Percentiles rank a stretch among this genome's conserved stretches.
These are phyloP conservation scores for Hypoxylon sp. DNA, from an alignment of 2,329 filamentous ascomycete genomes.

Conservation along the genomic window DNA sequence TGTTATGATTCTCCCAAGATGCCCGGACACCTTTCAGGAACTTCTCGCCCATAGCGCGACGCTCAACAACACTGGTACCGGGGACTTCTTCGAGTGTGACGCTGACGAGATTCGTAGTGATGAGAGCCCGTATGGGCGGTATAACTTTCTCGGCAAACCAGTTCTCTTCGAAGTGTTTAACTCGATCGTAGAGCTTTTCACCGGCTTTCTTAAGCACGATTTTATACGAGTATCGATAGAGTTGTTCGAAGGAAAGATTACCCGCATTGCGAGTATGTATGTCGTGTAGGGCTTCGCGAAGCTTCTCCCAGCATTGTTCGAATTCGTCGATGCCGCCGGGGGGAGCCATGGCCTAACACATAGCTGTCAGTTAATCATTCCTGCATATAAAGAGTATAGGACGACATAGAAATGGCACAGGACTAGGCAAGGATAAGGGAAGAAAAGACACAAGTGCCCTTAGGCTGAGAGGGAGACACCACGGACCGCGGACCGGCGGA, in stretches of 20 bases:
- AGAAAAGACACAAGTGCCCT: neutral
- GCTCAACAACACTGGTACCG: constrained; percentile 79
- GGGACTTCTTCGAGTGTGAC: constrained; percentile 69
- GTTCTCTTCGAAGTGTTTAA: constrained; percentile 82
- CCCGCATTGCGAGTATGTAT: constrained; percentile 96
- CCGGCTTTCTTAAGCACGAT: constrained; percentile 92
- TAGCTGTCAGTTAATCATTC: constrained; percentile 26
- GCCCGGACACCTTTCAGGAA: constrained; percentile 82
- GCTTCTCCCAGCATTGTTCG: constrained; percentile 83
- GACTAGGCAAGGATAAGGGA: neutral
- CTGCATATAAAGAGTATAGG: neutral
- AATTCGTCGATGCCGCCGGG: constrained; percentile 78
- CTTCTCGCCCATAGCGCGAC: constrained; percentile 82
- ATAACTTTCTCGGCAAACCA: constrained; percentile 85
- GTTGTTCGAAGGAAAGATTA: constrained; percentile 90
- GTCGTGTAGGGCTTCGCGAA: constrained; percentile 82
- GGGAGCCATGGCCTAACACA: constrained; percentile 47
- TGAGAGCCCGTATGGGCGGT: constrained; percentile 75
- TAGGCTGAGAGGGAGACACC: constrained; percentile 23
- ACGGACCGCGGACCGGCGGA: constrained; percentile 22
- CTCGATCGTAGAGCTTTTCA: constrained; percentile 81
- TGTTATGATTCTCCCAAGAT: constrained; percentile 89
- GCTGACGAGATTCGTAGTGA: constrained; percentile 75
- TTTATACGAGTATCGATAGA: constrained; percentile 94
- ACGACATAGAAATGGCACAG: neutral